Conservation (phyloP, 2,329 filamentous ascomycete genomes). For the Exophiala phaeomuriformis region DNA sequence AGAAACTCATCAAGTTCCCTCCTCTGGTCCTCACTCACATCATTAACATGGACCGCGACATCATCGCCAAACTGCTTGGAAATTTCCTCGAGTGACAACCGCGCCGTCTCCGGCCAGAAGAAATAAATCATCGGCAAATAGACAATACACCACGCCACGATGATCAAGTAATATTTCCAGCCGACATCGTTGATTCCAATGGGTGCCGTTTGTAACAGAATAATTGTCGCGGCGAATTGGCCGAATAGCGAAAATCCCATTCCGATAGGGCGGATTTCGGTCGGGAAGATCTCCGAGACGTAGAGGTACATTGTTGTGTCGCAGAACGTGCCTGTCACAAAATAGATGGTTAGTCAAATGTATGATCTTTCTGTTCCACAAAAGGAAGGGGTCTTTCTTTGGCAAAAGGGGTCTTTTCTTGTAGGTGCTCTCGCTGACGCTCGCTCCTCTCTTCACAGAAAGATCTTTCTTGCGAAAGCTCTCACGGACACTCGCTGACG, state of each 20-base stretch:
- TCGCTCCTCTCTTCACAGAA: too few species aligned
- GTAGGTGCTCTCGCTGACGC: too few species aligned
- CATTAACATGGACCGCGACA: constrained; percentile 42
- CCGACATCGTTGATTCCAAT: constrained; percentile 40
- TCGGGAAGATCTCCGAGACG: constrained; percentile 42
- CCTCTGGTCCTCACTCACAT: constrained; percentile 37
- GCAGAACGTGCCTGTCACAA: constrained; percentile 33
- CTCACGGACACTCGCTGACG: too few species aligned
- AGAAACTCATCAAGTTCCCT: constrained; percentile 19
- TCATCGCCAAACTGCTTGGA: constrained; percentile 45
- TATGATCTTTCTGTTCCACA: too few species aligned
- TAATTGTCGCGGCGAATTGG: constrained; percentile 44
- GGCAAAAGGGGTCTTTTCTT: too few species aligned
- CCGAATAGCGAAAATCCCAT: constrained; percentile 48
- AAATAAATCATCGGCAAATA: constrained; percentile 34
- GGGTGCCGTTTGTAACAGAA: constrained; percentile 43
- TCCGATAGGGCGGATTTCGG: constrained; percentile 45
- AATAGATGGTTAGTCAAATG: too few species aligned
- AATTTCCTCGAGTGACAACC: constrained; percentile 42
- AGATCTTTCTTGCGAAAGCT: too few species aligned
- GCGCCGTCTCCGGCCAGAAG: constrained; percentile 34
- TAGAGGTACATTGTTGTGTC: constrained; percentile 46
- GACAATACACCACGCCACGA: constrained; percentile 36
- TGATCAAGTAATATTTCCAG: constrained; percentile 42
- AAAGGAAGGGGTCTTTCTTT: too few species aligned